Evolutionary conservation across 169 alveolate species (phyloP).

Genomic region (Cryptosporidium viatorum): DNA sequence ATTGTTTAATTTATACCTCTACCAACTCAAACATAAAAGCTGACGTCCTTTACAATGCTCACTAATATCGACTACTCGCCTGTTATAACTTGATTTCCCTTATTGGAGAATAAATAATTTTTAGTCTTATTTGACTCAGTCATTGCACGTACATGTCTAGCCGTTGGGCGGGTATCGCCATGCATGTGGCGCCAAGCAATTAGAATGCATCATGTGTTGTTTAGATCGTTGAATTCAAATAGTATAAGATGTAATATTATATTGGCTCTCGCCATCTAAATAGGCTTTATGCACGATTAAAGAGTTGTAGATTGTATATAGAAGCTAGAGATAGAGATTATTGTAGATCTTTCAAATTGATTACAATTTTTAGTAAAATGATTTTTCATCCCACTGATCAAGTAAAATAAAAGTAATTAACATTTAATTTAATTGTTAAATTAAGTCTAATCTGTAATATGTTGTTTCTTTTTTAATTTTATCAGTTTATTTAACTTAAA

Average conservation of each 20-base stretch:
- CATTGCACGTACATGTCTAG: conserved; percentile 15
- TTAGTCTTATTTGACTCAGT: background rate
- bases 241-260: too few relatives aligned
- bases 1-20: background rate
- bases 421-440: background rate
- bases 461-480: too few relatives aligned
- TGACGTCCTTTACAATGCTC: background rate
- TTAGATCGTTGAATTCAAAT: background rate
- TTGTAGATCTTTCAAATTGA: background rate
- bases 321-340: too few relatives aligned
- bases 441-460: background rate
- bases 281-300: background rate
- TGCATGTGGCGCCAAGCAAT: conserved; percentile 25
- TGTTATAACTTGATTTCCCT: background rate
- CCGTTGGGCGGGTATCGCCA: conserved; percentile 6
- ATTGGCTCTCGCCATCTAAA: background rate
- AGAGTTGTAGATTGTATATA: background rate
- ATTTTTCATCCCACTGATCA: background rate
- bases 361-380: background rate
- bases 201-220: background rate
- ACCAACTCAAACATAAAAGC: background rate
- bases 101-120: background rate
- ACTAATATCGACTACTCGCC: background rate
- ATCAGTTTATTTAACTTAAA: too few relatives aligned
- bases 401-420: background rate